These are phyloP conservation scores for Suillus lakei DNA, from an alignment of 768 basidiomycete species.

Conservation along the genomic window DNA sequence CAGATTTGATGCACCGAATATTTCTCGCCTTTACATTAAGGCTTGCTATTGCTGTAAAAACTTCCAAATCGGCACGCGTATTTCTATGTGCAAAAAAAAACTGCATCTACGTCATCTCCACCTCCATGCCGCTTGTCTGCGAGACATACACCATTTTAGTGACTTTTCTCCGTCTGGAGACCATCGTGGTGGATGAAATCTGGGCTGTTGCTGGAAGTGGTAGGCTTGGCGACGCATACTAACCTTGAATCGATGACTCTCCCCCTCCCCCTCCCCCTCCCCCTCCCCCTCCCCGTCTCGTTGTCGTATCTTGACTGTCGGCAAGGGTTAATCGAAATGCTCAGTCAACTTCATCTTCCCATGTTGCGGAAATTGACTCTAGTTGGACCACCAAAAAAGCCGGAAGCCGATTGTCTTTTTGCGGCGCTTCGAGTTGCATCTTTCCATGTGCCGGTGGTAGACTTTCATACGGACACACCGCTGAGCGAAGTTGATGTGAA, in stretches of 20 bases:
- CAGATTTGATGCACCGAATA: neutral
- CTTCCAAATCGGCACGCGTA: neutral
- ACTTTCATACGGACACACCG: neutral
- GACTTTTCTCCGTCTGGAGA: neutral
- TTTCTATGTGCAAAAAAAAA: neutral
- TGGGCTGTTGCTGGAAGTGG: neutral
- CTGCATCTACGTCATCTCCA: neutral
- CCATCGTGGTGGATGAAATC: neutral
- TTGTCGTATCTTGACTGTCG: neutral
- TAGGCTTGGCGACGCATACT: neutral
- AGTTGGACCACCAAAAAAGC: neutral
- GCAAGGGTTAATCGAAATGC: neutral
- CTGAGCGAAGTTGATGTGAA: neutral
- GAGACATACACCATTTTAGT: no score
- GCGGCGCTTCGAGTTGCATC: neutral
- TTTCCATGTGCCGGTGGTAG: neutral
- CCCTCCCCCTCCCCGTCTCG: neutral
- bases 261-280: neutral
- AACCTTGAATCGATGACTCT: neutral
- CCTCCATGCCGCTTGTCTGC: neutral
- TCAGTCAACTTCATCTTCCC: neutral
- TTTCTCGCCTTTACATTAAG: neutral
- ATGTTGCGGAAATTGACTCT: neutral
- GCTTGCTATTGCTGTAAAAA: neutral
- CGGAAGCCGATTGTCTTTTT: neutral